Evolutionary conservation across 257 asterid genomes (phyloP).

Genomic region (Solanum corneliomulleri): DNA sequence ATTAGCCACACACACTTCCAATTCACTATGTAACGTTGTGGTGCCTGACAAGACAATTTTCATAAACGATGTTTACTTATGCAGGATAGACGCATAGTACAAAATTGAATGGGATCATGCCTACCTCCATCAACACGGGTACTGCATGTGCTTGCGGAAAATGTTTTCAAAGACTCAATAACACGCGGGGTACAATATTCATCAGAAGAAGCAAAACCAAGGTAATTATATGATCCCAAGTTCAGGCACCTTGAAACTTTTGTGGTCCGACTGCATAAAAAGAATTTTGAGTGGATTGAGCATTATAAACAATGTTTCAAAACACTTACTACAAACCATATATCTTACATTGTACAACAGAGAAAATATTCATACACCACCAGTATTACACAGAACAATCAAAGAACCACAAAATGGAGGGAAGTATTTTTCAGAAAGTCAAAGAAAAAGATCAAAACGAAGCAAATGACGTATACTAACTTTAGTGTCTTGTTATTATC

Average conservation of each 20-base stretch:
- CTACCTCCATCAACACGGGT: conserved; percentile 92
- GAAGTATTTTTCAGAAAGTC: not conserved
- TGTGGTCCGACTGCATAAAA: conserved; percentile 58
- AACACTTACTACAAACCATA: not conserved
- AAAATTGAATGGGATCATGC: not conserved
- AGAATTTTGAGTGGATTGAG: not conserved
- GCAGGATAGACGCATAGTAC: not conserved
- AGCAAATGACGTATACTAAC: conserved; percentile 22
- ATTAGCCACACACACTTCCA: conserved; percentile 86
- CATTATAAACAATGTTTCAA: not conserved
- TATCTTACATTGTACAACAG: not conserved
- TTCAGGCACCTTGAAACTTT: conserved; percentile 66
- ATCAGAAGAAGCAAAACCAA: conserved; percentile 94
- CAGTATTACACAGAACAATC: not conserved
- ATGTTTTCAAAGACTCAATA: conserved; percentile 71
- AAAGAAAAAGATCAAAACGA: not conserved
- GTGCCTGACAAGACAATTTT: conserved; percentile 42
- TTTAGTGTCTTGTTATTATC: conserved; percentile 82
- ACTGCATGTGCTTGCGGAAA: conserved; percentile 79
- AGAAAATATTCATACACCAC: not conserved
- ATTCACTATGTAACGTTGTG: conserved; percentile 54
- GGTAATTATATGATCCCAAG: conserved; percentile 90
- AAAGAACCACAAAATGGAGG: not conserved
- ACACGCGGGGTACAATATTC: conserved; percentile 92
- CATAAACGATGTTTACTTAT: not conserved